A percentile compares a stretch with the other conserved stretches of the same genome.
Evolutionary conservation across 1,284 basidiomycete species (phyloP).

Genomic region (Cryptococcus depauperatus): DNA sequence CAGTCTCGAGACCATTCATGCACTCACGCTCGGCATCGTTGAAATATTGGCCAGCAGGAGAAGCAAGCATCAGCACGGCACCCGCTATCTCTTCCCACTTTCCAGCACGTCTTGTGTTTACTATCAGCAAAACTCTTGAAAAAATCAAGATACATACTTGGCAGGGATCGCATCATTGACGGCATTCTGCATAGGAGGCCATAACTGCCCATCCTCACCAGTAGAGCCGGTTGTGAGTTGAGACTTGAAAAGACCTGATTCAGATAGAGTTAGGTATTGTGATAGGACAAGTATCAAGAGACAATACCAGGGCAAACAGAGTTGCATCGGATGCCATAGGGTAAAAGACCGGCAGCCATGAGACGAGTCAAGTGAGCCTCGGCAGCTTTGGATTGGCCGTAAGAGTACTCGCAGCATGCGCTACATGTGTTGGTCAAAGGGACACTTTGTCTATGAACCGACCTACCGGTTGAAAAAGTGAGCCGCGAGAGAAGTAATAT

Average conservation of each 20-base stretch:
- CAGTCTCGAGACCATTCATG: not conserved
- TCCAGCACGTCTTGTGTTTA: constrained; percentile 16
- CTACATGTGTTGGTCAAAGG: not conserved
- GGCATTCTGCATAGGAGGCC: constrained; percentile 10
- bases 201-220: constrained; percentile 8
- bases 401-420: constrained; percentile 26
- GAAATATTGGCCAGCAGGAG: constrained; percentile 21
- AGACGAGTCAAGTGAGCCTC: constrained; percentile 24
- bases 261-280: not conserved
- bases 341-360: constrained; percentile 25
- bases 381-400: constrained; percentile 32
- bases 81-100: constrained; percentile 25
- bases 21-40: constrained; percentile 14
- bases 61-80: constrained; percentile 23
- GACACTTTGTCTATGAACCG: not conserved
- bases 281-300: not conserved
- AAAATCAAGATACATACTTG: constrained; percentile 11
- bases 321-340: constrained; percentile 29
- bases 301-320: constrained; percentile 20
- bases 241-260: constrained; percentile 22
- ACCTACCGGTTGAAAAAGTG: constrained; percentile 25
- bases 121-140: not conserved
- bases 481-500: constrained; percentile 27
- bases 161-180: constrained; percentile 16
- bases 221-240: constrained; percentile 18